A percentile compares a stretch with the other conserved stretches of the same genome.
Evolutionary conservation across 225 moss, liverwort and hornwort genomes (phyloP).

Genomic region (Straminergon stramineum): DNA sequence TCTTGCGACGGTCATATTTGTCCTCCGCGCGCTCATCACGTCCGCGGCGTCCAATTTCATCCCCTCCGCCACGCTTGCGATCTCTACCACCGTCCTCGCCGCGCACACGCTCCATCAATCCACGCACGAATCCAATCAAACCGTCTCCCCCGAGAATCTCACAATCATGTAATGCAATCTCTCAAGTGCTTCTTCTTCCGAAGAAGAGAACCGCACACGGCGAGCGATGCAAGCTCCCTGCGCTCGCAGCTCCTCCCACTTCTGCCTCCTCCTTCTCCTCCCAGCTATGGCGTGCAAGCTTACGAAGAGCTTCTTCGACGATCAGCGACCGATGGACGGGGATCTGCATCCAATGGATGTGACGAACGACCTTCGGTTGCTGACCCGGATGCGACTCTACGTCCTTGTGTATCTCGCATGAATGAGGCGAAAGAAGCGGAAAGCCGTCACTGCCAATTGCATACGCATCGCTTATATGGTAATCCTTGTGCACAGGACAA

Average conservation of each 20-base stretch:
- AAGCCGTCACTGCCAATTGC: not conserved
- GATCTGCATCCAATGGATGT: not conserved
- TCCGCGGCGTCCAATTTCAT: not conserved
- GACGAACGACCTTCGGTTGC: not conserved
- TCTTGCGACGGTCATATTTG: not conserved
- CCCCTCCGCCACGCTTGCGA: not conserved
- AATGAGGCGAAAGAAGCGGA: not conserved
- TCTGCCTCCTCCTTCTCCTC: not conserved
- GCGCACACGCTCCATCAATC: constrained; percentile 24
- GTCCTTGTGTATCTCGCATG: not conserved
- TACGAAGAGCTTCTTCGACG: not conserved
- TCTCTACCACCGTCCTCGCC: not conserved
- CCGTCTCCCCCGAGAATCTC: not conserved
- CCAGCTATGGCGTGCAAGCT: constrained; percentile 1
- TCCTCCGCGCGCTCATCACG: not conserved
- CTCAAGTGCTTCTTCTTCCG: not conserved
- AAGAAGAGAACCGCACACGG: not conserved
- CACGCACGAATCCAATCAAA: not conserved
- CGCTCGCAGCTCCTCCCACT: not conserved
- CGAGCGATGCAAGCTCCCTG: not conserved
- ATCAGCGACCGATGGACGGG: not conserved
- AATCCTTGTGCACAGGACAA: not conserved
- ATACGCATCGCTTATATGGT: not conserved
- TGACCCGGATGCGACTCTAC: not conserved
- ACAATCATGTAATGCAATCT: not conserved